phyloP scores from a whole-genome alignment of 768 basidiomycete species.

The Calvatia gigantea region DNA sequence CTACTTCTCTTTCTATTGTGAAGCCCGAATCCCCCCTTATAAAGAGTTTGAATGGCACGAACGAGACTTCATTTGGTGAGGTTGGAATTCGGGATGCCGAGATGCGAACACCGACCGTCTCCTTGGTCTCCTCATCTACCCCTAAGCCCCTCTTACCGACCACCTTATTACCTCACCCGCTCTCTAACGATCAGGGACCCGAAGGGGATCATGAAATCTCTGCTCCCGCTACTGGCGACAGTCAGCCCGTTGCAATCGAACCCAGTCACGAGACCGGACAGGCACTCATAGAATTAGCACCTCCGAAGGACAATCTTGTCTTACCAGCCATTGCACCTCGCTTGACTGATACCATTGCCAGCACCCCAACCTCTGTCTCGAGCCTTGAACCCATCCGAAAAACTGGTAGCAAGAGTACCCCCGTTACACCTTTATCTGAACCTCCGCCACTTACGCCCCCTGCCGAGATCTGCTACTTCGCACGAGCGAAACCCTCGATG shows the following conservation, averaged over 20 bases:
- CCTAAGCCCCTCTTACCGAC: not conserved
- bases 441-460: not conserved
- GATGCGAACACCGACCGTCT: not conserved
- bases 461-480: constrained; percentile 31
- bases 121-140: not conserved
- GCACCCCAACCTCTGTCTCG: not conserved
- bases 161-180: not conserved
- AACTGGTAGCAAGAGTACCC: not conserved
- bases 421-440: not conserved
- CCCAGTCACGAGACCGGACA: not conserved
- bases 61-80: not conserved
- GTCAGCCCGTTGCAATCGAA: not conserved
- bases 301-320: not conserved
- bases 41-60: not conserved
- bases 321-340: not conserved
- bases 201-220: not conserved
- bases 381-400: not conserved
- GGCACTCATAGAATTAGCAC: not conserved
- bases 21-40: not conserved
- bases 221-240: not conserved
- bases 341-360: not conserved
- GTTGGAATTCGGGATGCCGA: not conserved
- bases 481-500: constrained; percentile 41
- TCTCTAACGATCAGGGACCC: not conserved
- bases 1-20: not conserved